phyloP scores from a whole-genome alignment of 2,329 filamentous ascomycete genomes.

The Zasmidium angulare region DNA sequence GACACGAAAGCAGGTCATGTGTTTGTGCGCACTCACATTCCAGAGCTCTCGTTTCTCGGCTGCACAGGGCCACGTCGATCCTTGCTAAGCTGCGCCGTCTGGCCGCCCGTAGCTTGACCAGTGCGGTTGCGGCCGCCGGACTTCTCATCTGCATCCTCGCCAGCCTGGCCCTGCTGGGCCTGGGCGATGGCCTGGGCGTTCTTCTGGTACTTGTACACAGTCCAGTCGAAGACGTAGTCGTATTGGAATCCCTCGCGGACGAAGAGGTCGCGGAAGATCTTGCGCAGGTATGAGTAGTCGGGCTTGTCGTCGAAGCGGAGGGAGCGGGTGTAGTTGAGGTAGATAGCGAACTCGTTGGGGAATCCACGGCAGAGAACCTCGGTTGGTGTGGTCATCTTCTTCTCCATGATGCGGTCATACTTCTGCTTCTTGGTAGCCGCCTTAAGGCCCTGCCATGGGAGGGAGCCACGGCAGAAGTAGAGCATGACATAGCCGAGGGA shows the following conservation, averaged over 20 bases:
- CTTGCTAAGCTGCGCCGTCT: conserved; percentile 56
- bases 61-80: conserved; percentile 74
- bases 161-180: conserved; percentile 61
- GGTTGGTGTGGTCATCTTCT: conserved; percentile 99
- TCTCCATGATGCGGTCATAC: conserved; percentile 99
- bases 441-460: conserved; percentile 89
- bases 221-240: conserved; percentile 99
- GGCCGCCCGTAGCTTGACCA: conserved; percentile 60
- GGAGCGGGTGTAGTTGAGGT: conserved; percentile 97
- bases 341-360: conserved; percentile 99
- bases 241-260: conserved; percentile 99
- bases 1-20: conserved; percentile 35
- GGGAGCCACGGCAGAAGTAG: conserved; percentile 98
- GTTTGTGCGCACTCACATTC: conserved; percentile 88
- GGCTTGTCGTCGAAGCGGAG: conserved; percentile 99
- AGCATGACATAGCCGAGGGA: conserved; percentile 99
- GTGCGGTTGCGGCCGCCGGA: conserved; percentile 65
- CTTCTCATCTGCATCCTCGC: conserved; percentile 67
- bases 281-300: conserved; percentile 98
- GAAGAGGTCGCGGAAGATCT: conserved; percentile 99
- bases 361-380: conserved; percentile 98
- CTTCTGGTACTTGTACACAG: conserved; percentile 99
- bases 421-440: conserved; percentile 86
- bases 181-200: conserved; percentile 93
- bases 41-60: conserved; percentile 81